Evolutionary conservation across 257 asterid genomes (phyloP), one percentile per base, ranked within the genome.

Genomic region (Petunia secreta): DNA sequence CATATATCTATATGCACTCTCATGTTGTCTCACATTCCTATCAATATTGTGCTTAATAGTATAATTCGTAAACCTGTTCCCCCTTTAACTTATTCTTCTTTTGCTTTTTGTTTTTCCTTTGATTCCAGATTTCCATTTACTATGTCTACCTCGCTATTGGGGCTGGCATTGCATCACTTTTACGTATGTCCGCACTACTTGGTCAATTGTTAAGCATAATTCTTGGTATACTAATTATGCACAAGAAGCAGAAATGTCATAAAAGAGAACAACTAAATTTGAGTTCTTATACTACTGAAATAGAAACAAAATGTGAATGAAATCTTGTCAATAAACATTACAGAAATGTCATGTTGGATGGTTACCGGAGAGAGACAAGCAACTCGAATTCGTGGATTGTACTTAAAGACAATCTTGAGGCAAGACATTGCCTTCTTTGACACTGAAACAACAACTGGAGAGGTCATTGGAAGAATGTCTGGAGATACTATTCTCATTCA

Each of bases 271-370:
- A 9, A 10, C 6, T 71, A 69, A 71, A 25, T 48, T 71, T 71
- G 77, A 48, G 44, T 71, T 48, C 3, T 50, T 71, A 59, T 44
- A 25, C 11, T 69, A 46, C 16, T 4, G 1, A 10, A 1, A 34
- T 34, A 60, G 68, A 36, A 4, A 63, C 55, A 43, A 43, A 8
- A 52, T 44, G 57, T 43, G 57, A 43, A 71, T 50, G 62, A 71
- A 36, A 50, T 25, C 4, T 48, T 11, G 2, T 0, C 1, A 4
- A 25, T 69, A 46, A 55, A 59, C 34, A 34, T 79, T 79, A 41
- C 90, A 91, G 96, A 91, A 83, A 85, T 86, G 91, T n/a, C 84
- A 14, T 90, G 94, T 83, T 91, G 96, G 96, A 89, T 89, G 92
- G 90, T 86, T 52, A 84, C 92, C 1, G 96, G 94, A 80, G 94